Percentiles rank a stretch among this genome's conserved stretches.
Conservation (phyloP, 2,329 filamentous ascomycete species). For the Xylariaceae sp. region DNA sequence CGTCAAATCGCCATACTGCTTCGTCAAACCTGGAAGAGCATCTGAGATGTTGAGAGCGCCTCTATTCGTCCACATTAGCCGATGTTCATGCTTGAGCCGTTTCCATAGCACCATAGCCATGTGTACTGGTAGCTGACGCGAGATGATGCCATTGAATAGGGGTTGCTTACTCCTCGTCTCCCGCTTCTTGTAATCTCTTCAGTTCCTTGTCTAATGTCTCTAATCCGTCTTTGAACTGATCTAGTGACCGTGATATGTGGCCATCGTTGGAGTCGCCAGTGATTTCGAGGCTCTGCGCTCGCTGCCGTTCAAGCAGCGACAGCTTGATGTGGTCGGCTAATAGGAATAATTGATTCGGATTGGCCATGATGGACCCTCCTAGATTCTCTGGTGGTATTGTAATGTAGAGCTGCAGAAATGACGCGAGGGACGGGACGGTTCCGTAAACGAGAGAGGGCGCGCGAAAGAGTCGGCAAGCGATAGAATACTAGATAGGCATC, state of each 20-base stretch:
- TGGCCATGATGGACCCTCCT: conserved; percentile 42
- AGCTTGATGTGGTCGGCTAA: conserved; percentile 96
- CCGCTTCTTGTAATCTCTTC: conserved; percentile 56
- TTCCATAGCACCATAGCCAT: neutral
- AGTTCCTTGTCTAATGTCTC: conserved; percentile 61
- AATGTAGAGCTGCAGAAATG: conserved; percentile 7
- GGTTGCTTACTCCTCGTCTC: conserved; percentile 53
- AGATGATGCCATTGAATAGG: conserved; percentile 2
- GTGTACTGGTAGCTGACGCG: neutral
- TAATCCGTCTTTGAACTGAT: conserved; percentile 78
- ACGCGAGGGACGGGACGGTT: neutral
- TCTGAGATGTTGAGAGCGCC: conserved; percentile 50
- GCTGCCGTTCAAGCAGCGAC: conserved; percentile 84
- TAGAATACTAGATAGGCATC: neutral
- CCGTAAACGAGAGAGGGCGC: neutral
- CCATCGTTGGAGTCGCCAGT: conserved; percentile 77
- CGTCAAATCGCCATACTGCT: conserved; percentile 70
- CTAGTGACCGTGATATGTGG: conserved; percentile 81
- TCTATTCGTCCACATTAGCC: conserved; percentile 34
- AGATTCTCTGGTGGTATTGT: neutral
- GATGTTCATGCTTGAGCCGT: neutral
- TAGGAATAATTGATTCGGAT: conserved; percentile 75
- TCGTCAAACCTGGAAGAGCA: conserved; percentile 62
- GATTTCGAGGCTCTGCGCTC: conserved; percentile 74
- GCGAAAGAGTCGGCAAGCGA: conserved; percentile 10